phyloP scores from a whole-genome alignment of 495 filamentous ascomycete species.

The Lepidopterella palustris region DNA sequence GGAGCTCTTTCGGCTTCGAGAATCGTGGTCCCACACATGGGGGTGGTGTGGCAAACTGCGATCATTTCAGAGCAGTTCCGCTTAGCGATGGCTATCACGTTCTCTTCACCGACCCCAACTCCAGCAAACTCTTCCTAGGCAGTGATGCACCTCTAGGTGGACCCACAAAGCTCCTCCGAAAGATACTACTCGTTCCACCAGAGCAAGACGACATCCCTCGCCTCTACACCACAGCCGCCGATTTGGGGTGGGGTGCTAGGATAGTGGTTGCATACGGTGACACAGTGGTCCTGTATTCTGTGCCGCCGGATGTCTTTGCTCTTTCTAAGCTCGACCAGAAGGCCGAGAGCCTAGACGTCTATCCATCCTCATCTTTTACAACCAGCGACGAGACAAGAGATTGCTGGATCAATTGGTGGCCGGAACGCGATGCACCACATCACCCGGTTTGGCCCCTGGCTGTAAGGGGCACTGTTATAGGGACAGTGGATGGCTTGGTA shows the following conservation, averaged over 20 bases:
- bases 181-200: conserved; percentile 43
- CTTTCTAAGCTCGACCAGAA: conserved; percentile 22
- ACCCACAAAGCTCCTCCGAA: conserved; percentile 45
- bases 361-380: neutral
- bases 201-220: conserved; percentile 15
- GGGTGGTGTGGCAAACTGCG: conserved; percentile 36
- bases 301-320: conserved; percentile 55
- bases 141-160: conserved; percentile 57
- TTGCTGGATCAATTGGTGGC: conserved; percentile 22
- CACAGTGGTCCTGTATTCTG: conserved; percentile 52
- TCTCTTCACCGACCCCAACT: conserved; percentile 61
- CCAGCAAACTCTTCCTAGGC: conserved; percentile 56
- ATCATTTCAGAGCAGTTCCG: conserved; percentile 63
- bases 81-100: conserved; percentile 64
- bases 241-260: conserved; percentile 55
- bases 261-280: conserved; percentile 56
- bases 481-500: conserved; percentile 11
- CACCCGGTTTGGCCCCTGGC: conserved; percentile 18
- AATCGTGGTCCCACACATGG: neutral
- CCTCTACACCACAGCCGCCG: conserved; percentile 52
- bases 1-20: conserved; percentile 19
- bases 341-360: conserved; percentile 10
- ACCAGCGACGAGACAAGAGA: conserved; percentile 6
- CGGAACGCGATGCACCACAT: neutral
- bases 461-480: conserved; percentile 19